phyloP scores from a whole-genome alignment of 2,329 filamentous ascomycete species.

The Exserohilum turcica region DNA sequence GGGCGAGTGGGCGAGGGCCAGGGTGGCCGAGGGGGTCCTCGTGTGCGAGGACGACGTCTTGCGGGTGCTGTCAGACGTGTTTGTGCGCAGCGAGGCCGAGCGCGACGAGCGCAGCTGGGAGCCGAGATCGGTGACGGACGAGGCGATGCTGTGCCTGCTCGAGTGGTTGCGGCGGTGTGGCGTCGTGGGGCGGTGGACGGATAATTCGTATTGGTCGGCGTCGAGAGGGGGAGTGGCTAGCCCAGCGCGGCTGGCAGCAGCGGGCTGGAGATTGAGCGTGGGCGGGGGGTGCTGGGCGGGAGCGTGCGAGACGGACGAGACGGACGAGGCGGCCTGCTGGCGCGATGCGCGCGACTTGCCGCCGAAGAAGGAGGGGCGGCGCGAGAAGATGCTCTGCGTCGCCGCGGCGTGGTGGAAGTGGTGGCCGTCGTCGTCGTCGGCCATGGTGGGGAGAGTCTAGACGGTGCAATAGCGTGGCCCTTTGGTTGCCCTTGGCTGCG shows the following conservation, averaged over 20 bases:
- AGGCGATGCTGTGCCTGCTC: constrained; percentile 43
- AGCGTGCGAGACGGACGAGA: constrained; percentile 1
- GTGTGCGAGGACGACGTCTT: constrained; percentile 41
- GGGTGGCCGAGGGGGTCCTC: constrained; percentile 43
- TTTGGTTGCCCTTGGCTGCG: no score
- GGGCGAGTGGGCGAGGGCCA: constrained; percentile 44
- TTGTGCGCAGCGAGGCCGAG: constrained; percentile 50
- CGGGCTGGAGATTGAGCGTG: constrained; percentile 12
- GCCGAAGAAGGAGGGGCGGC: constrained; percentile 42
- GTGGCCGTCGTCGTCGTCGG: constrained; percentile 14
- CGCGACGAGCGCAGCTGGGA: constrained; percentile 47
- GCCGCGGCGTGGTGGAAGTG: neutral
- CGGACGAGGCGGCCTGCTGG: constrained; percentile 9
- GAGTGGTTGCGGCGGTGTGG: constrained; percentile 35
- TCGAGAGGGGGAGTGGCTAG: constrained; percentile 14
- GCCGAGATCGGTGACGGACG: constrained; percentile 46
- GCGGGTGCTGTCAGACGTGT: constrained; percentile 33
- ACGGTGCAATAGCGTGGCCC: no score
- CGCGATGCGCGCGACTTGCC: constrained; percentile 19
- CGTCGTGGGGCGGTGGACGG: constrained; percentile 26
- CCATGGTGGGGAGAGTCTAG: constrained; percentile 27
- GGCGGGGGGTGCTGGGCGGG: constrained; percentile 7
- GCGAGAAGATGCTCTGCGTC: constrained; percentile 34
- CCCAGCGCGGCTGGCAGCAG: constrained; percentile 4
- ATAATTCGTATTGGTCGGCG: constrained; percentile 29